Base-by-base conservation (phyloP, 495 filamentous ascomycete species). In the Aspergillus indologenus region DNA sequence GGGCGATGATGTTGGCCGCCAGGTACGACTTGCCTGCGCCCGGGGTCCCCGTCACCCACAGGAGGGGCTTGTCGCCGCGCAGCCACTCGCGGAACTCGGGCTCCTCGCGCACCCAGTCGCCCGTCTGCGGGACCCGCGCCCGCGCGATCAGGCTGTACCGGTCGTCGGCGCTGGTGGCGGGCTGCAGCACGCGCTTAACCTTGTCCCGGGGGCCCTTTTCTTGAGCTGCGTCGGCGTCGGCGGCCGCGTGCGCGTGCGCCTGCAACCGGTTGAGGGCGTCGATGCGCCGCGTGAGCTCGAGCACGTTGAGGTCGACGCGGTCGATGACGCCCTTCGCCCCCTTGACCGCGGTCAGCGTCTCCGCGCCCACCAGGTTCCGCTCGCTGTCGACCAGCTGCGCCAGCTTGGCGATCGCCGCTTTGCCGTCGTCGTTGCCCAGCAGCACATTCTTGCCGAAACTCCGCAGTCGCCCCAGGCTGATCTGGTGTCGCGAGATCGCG, bases 21-120 rank as follows among this genome's bases (percentile, higher is more conserved):
- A 75, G 60, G 57, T 62, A 74, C 1, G 70, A 71, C 55, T 75
- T 75, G 5, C 72, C 72, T 5, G 65, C 65, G 12, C 72, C 72
- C 26, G 67, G 68, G 34, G 54, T 66, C 9, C 72, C 73, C 20
- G 65, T 68, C 4, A 76, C 56, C 56, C 63, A 75, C 18, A 76
- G 53, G 3, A 75, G 54, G 1, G 69, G 73, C 5, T 34, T 49
- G 3, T 66, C 51, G 34, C 57, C 57, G 11, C 60, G 47, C 2
- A 70, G 44, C 71, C 71, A 76, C 21, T 21, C 34, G 43, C 62
- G 49, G 49, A 73, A 68, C 1, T 64, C 20, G 8, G 60, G 23
- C 24, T 74, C 72, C 1, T 59, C 42, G 5, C 56, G 54, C 12
- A 76, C 55, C 74, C 74, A 76, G 56, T 70, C 65, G 6, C 71